phyloP scores from a whole-genome alignment of 208 protist genomes.

The Crithidia sp. region DNA sequence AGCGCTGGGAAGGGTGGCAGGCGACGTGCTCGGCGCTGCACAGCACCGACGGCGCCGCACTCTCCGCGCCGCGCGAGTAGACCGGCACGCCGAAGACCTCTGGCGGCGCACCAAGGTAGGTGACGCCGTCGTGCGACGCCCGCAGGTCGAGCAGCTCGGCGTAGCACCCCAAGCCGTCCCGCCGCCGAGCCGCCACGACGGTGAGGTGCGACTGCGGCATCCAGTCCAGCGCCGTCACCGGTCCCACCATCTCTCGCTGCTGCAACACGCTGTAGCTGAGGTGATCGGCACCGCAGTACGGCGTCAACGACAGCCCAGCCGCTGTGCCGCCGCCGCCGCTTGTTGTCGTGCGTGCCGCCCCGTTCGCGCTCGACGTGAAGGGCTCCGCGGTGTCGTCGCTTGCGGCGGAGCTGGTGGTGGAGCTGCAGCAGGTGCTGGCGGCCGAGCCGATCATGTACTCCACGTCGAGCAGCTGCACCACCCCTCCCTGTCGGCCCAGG shows the following conservation, averaged over 20 bases:
- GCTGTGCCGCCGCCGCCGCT: background rate
- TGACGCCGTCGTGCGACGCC: slow-evolving; percentile 47
- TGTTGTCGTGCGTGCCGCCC: background rate
- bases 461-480: slow-evolving; percentile 72
- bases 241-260: slow-evolving; percentile 45
- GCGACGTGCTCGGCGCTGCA: slow-evolving; percentile 72
- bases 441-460: slow-evolving; percentile 43
- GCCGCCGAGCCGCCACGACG: slow-evolving; percentile 55
- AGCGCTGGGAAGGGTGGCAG: slow-evolving; percentile 62
- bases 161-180: slow-evolving; percentile 59
- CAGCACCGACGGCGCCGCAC: slow-evolving; percentile 20
- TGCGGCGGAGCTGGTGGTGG: slow-evolving; percentile 15
- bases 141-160: slow-evolving; percentile 76
- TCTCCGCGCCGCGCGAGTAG: slow-evolving; percentile 5
- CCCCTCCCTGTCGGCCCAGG: slow-evolving; percentile 55
- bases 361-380: slow-evolving; percentile 1
- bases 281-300: slow-evolving; percentile 24
- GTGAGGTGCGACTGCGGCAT: slow-evolving; percentile 60
- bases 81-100: slow-evolving; percentile 31
- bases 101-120: slow-evolving; percentile 56
- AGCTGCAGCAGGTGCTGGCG: slow-evolving; percentile 22
- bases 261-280: slow-evolving; percentile 35
- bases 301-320: background rate
- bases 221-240: slow-evolving; percentile 75
- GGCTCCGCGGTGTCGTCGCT: slow-evolving; percentile 22